Percentiles rank a stretch among this genome's conserved stretches.
These are phyloP conservation scores for Apophysomyces sp. DNA, from an alignment of 371 early-diverging fungal species.

Conservation along the genomic window DNA sequence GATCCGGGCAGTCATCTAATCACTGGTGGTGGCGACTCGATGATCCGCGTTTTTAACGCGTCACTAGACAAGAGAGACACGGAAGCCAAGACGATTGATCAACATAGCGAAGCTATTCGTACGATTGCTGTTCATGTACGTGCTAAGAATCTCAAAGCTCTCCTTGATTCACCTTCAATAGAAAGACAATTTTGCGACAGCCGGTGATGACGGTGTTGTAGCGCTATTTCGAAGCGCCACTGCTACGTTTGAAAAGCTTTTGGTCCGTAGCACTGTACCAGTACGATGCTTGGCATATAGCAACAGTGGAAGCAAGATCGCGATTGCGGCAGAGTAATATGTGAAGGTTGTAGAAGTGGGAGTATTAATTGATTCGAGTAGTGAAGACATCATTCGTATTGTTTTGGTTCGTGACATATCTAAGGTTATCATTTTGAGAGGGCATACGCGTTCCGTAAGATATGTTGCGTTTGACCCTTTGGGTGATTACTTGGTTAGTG, in stretches of 20 bases:
- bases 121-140: constrained; percentile 11
- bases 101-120: constrained; percentile 9
- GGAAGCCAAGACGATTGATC: neutral
- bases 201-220: constrained; percentile 39
- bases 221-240: constrained; percentile 17
- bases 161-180: neutral
- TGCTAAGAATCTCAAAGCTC: neutral
- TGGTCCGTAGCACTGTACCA: constrained; percentile 36
- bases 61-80: neutral
- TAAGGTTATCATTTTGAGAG: constrained; percentile 34
- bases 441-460: constrained; percentile 41
- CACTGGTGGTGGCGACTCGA: constrained; percentile 13
- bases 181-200: constrained; percentile 29
- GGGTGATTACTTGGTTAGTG: constrained; percentile 37
- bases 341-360: too few relatives aligned
- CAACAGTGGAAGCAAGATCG: constrained; percentile 32
- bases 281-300: constrained; percentile 31
- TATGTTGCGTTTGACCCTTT: constrained; percentile 43
- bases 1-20: constrained; percentile 9
- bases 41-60: constrained; percentile 6
- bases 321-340: constrained; percentile 45
- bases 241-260: constrained; percentile 26
- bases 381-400: constrained; percentile 40
- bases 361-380: neutral
- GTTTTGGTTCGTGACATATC: constrained; percentile 31